A percentile compares a stretch with the other conserved stretches of the same genome.
phyloP scores from a whole-genome alignment of 371 early-diverging fungal species.

The Syncephalastrum monosporum region DNA sequence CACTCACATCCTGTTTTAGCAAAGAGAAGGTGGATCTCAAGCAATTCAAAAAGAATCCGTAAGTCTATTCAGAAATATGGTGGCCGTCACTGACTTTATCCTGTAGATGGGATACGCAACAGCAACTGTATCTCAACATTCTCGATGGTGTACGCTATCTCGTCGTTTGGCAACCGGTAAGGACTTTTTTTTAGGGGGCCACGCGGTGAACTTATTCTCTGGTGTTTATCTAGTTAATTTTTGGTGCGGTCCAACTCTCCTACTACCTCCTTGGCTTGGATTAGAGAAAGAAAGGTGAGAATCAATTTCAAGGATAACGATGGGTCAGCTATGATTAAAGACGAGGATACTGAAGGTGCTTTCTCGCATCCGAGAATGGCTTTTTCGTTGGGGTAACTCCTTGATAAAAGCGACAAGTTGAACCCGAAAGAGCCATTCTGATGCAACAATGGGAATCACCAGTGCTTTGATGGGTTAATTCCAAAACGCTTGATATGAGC shows the following conservation, averaged over 20 bases:
- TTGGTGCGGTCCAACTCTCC: slow-evolving; percentile 44
- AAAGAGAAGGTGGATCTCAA: slow-evolving; percentile 86
- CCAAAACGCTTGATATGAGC: no score
- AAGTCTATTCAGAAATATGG: slow-evolving; percentile 20
- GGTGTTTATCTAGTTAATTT: slow-evolving; percentile 32
- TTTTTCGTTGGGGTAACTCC: no score
- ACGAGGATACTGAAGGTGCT: no score
- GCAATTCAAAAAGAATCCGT: slow-evolving; percentile 77
- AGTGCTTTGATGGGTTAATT: no score
- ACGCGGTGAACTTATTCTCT: not conserved
- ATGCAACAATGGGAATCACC: no score
- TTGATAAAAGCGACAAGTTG: no score
- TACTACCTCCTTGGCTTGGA: slow-evolving; percentile 45
- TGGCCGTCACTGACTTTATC: not conserved
- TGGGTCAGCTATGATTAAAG: no score
- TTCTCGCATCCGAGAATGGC: no score
- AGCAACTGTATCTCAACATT: slow-evolving; percentile 74
- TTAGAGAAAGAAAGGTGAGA: slow-evolving; percentile 6
- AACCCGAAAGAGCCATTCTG: no score
- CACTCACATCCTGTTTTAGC: slow-evolving; percentile 26
- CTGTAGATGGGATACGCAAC: slow-evolving; percentile 69
- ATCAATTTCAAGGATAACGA: not conserved
- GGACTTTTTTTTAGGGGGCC: slow-evolving; percentile 5
- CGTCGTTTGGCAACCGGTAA: slow-evolving; percentile 82
- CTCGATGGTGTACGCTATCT: slow-evolving; percentile 82